Conservation (phyloP, 2,329 filamentous ascomycete species). For the Paramyrothecium roridum region DNA sequence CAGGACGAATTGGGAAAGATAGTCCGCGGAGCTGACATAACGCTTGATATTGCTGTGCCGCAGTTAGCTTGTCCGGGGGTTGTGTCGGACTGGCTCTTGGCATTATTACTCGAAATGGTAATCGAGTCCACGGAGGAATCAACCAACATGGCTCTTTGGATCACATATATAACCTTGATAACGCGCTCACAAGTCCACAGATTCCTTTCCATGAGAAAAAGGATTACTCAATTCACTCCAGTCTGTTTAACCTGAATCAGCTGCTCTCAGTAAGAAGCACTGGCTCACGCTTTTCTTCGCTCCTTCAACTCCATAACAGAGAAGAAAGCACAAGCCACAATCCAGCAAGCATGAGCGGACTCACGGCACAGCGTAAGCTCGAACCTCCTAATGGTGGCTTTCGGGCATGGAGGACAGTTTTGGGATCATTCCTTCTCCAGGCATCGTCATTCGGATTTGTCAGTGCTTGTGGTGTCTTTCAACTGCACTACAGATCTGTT, state of each 20-base stretch:
- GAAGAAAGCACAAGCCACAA: no score
- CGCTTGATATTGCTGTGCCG: not conserved
- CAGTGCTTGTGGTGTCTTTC: not conserved
- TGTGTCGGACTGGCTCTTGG: not conserved
- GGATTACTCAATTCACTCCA: no score
- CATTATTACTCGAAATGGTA: not conserved
- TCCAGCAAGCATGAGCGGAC: not conserved
- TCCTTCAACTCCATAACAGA: no score
- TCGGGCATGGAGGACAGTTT: not conserved
- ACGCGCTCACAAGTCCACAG: no score
- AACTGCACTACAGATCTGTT: not conserved
- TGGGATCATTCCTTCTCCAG: not conserved
- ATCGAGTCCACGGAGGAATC: not conserved
- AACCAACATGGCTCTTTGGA: not conserved
- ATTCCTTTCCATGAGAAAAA: no score
- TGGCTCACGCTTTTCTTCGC: no score
- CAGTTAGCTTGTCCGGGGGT: no score
- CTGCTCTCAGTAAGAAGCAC: no score
- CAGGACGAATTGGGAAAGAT: not conserved
- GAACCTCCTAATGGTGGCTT: not conserved
- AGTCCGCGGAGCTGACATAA: not conserved
- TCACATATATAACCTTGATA: no score
- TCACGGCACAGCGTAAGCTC: not conserved
- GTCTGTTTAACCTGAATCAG: no score
- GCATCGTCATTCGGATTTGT: not conserved